Evolutionary conservation across 176 grass and related monocot species (phyloP).

Genomic region (Lolium multiflorum): DNA sequence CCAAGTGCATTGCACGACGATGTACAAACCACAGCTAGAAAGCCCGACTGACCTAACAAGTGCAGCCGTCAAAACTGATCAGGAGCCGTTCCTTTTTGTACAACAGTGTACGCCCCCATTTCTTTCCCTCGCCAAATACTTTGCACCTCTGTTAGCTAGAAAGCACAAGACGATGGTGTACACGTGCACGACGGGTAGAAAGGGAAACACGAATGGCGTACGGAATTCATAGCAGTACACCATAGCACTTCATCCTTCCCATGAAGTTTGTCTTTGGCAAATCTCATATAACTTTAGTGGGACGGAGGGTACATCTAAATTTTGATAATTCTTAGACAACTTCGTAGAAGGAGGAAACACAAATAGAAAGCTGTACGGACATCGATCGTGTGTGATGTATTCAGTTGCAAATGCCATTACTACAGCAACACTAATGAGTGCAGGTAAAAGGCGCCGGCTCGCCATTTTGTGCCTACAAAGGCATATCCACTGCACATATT

Average conservation of each 20-base stretch:
- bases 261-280: no score
- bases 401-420: no score
- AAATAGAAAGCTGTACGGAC: background rate
- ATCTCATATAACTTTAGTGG: no score
- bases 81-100: background rate
- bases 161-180: background rate
- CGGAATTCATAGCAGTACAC: background rate
- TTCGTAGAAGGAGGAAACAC: no score
- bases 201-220: background rate
- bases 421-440: background rate
- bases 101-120: background rate
- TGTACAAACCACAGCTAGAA: background rate
- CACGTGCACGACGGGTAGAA: background rate
- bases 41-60: constrained; percentile 1
- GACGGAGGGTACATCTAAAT: no score
- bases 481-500: constrained; percentile 3
- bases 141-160: background rate
- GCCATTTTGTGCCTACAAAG: constrained; percentile 21
- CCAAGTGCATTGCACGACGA: background rate
- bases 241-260: no score
- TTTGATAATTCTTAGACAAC: no score
- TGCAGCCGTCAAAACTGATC: background rate
- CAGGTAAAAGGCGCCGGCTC: background rate
- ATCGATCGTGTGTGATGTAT: background rate
- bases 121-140: no score